Base-by-base conservation (phyloP, 2,329 filamentous ascomycete genomes). In the Macrophomina phaseolina region DNA sequence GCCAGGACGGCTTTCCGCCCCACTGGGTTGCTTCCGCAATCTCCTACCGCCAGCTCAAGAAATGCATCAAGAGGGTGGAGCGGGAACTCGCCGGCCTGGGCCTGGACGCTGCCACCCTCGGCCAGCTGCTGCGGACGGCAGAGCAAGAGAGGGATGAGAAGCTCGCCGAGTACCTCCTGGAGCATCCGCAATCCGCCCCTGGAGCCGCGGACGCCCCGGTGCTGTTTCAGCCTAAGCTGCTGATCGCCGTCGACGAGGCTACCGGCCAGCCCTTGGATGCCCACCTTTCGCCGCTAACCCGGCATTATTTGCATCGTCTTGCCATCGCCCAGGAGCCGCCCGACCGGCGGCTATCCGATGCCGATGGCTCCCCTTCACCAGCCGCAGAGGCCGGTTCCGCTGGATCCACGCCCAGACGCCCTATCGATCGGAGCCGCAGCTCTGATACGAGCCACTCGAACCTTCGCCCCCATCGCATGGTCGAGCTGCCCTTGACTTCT, bases 41-140 rank as follows among this genome's bases (percentile, higher is more conserved):
- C 69, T 92, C 91, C 2, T 97, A 97, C 77, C 86, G 90, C 52
- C 87, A 93, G 77, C 86, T 97, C 66, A 97, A 97, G 80, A 97
- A 96, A 81, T 92, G 91, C 79, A 90, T 97, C 75, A 94, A 94
- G 75, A 90, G 89, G 75, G 89, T 96, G 60, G 87, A 90, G 70
- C 81, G 82, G 62, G 92, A 97, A 81, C 84, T 97, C 63, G 81
- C 84, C 48, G 84, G 85, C 40, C 81, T 94, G 14, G 92, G 92
- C 7, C 86, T 96, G 36, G 90, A 92, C 70, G 86, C 87, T 4
- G 85, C 89, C 9, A 93, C 90, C 1, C 81, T 96, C 65, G 84
- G 87, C 55, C 85, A 86, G 67, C 83, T 95, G 34, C 82, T 91
- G 65, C 67, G 71, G 45, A 68, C 69, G 9, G 72, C 71, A n/a